Percentiles rank a stretch among this genome's conserved stretches.
phyloP scores from a whole-genome alignment of 1,284 basidiomycete genomes.

The Tranzscheliella williamsii region DNA sequence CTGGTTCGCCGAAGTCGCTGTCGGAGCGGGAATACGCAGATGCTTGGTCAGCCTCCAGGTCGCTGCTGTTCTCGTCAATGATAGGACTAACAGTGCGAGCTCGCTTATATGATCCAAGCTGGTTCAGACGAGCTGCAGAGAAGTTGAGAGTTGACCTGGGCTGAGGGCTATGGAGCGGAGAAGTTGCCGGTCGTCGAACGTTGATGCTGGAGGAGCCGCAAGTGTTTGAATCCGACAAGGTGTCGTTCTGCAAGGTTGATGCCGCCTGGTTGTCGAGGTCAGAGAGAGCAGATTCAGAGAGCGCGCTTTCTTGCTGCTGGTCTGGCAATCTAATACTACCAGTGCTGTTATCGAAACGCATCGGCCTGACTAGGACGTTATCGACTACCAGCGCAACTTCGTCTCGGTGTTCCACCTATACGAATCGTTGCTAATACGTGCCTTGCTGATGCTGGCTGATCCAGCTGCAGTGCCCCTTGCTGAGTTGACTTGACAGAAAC shows the following conservation, averaged over 20 bases:
- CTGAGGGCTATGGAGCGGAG: conserved; percentile 17
- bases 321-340: no score
- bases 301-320: no score
- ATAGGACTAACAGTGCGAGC: conserved; percentile 35
- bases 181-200: conserved; percentile 15
- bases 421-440: no score
- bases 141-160: conserved; percentile 11
- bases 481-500: no score
- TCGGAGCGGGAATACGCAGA: conserved; percentile 19
- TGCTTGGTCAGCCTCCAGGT: conserved; percentile 20
- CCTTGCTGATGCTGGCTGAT: no score
- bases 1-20: conserved; percentile 27
- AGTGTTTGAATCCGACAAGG: background rate
- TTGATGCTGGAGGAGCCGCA: background rate
- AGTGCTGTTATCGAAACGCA: background rate
- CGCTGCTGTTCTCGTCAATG: conserved; percentile 43
- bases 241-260: background rate
- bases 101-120: conserved; percentile 19
- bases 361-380: no score
- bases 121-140: conserved; percentile 1
- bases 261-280: no score
- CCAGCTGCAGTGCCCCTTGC: no score
- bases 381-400: no score
- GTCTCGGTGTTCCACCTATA: no score
- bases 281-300: no score